phyloP scores from a whole-genome alignment of 1,284 basidiomycete species.

The Cryptococcus sp. region DNA sequence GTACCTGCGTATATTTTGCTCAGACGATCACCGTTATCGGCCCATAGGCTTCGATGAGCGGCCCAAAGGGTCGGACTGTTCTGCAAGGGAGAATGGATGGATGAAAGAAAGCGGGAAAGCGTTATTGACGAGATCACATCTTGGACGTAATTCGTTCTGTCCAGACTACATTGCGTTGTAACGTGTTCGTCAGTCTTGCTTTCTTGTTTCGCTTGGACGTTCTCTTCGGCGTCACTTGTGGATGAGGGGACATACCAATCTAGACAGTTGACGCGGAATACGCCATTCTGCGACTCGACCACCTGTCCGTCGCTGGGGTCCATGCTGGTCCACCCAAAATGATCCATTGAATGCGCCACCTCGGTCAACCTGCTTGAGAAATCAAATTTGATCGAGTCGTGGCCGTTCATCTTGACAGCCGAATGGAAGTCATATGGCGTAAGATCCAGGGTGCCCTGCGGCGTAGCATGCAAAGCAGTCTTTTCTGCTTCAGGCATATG shows the following conservation, averaged over 20 bases:
- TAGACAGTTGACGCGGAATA: constrained; percentile 92
- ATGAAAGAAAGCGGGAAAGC: constrained; percentile 59
- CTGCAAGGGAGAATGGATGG: constrained; percentile 35
- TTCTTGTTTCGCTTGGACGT: too few relatives aligned
- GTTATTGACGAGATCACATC: constrained; percentile 81
- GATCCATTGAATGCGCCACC: constrained; percentile 68
- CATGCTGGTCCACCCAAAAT: constrained; percentile 81
- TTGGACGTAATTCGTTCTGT: constrained; percentile 97
- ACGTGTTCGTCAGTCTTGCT: too few relatives aligned
- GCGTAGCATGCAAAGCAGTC: constrained; percentile 14
- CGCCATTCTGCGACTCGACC: constrained; percentile 80
- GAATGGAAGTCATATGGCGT: constrained; percentile 96
- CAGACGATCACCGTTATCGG: constrained; percentile 88
- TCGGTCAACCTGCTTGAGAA: constrained; percentile 68
- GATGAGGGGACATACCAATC: constrained; percentile 71
- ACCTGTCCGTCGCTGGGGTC: constrained; percentile 67
- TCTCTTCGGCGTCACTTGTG: constrained; percentile 7
- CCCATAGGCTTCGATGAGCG: constrained; percentile 91
- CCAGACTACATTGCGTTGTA: constrained; percentile 62
- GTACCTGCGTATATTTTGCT: constrained; percentile 94
- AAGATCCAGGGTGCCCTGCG: constrained; percentile 54
- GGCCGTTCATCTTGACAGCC: constrained; percentile 76
- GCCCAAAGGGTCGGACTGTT: constrained; percentile 66
- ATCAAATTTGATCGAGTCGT: constrained; percentile 80
- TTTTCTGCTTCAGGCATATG: constrained; percentile 61